Conservation (phyloP, 257 asterid species). For the Petunia secreta region DNA sequence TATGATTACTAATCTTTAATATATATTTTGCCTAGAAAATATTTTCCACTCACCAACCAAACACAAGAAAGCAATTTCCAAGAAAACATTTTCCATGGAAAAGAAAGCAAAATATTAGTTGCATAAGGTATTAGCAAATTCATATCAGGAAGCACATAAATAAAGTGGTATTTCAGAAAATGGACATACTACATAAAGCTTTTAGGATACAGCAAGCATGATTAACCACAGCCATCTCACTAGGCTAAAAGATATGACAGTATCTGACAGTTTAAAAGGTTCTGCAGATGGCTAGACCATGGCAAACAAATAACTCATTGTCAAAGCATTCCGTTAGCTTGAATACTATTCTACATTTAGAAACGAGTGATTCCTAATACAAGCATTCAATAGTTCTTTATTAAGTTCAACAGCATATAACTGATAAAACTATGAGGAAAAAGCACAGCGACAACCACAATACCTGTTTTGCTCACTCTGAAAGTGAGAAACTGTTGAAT, state of each 20-base stretch:
- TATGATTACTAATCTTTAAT: too few relatives aligned
- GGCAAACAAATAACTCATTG: background rate
- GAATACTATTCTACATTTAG: background rate
- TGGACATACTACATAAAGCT: background rate
- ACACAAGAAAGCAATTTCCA: too few relatives aligned
- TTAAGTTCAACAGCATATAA: background rate
- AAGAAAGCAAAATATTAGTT: background rate
- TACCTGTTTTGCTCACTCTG: slow-evolving; percentile 15
- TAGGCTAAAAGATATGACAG: slow-evolving; percentile 1
- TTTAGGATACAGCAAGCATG: background rate
- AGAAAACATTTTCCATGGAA: too few relatives aligned
- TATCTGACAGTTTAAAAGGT: background rate
- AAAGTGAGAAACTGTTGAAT: background rate
- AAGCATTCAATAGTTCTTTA: background rate
- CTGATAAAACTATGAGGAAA: background rate
- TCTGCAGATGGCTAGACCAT: background rate
- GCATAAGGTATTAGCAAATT: slow-evolving; percentile 9
- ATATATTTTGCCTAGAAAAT: too few relatives aligned
- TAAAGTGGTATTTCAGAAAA: slow-evolving; percentile 18
- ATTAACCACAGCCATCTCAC: background rate
- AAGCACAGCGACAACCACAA: background rate
- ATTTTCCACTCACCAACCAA: too few relatives aligned
- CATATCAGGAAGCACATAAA: slow-evolving; percentile 1
- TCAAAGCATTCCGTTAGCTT: background rate
- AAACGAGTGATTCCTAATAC: slow-evolving; percentile 12